Percentiles rank a stretch among this genome's conserved stretches.
phyloP scores from a whole-genome alignment of 148 eudicot species.

The Dianthus caryophyllus region DNA sequence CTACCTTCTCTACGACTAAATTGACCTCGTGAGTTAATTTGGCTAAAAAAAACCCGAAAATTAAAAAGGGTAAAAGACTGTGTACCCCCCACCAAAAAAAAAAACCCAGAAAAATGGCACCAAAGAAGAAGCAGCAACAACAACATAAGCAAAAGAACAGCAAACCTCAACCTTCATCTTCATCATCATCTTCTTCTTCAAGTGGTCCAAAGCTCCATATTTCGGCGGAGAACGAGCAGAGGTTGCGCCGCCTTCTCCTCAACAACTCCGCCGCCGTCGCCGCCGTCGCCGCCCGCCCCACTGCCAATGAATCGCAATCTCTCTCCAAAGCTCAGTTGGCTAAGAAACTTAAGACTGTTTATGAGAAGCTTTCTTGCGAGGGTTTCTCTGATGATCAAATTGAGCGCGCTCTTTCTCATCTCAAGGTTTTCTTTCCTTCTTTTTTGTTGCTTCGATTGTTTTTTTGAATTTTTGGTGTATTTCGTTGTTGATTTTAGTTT shows the following conservation, averaged over 20 bases:
- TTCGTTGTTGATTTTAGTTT: too few relatives aligned
- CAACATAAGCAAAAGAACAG: slow-evolving; percentile 23
- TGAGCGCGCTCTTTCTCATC: slow-evolving; percentile 75
- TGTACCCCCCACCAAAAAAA: too few relatives aligned
- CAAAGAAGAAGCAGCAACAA: slow-evolving; percentile 72
- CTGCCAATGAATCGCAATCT: slow-evolving; percentile 33
- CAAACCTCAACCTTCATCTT: slow-evolving; percentile 24
- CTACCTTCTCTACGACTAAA: too few relatives aligned
- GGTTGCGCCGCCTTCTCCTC: slow-evolving; percentile 80
- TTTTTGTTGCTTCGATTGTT: background rate
- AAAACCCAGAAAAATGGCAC: slow-evolving; percentile 47
- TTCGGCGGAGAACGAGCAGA: slow-evolving; percentile 77
- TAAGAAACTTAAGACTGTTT: slow-evolving; percentile 63
- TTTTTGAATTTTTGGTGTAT: too few relatives aligned
- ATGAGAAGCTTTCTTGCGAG: slow-evolving; percentile 91
- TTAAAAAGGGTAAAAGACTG: too few relatives aligned
- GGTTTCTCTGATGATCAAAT: slow-evolving; percentile 84
- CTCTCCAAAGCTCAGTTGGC: slow-evolving; percentile 72
- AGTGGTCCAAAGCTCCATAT: slow-evolving; percentile 67
- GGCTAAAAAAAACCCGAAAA: too few relatives aligned
- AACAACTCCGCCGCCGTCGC: too few relatives aligned
- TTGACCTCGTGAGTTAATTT: too few relatives aligned
- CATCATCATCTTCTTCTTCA: slow-evolving; percentile 40
- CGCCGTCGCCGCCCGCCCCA: slow-evolving; percentile 33
- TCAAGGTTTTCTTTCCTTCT: slow-evolving; percentile 42